Conservation (phyloP, 352 stramenopile genomes). For the Phytophthora sp. region DNA sequence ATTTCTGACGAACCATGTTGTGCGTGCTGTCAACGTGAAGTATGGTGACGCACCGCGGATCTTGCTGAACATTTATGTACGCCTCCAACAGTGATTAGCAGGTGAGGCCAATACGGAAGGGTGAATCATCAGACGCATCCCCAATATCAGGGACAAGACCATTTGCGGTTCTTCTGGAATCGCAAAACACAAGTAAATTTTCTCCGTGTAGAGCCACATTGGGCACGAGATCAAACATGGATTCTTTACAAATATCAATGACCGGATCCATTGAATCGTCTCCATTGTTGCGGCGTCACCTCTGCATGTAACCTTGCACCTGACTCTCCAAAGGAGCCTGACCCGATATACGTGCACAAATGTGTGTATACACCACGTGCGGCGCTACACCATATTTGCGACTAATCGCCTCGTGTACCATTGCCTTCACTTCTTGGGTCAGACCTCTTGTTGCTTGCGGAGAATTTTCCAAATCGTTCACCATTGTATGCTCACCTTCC, state of each 20-base stretch:
- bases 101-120: background rate
- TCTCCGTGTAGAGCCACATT: background rate
- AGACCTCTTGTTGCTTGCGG: background rate
- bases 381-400: background rate
- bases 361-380: background rate
- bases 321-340: slow-evolving; percentile 2
- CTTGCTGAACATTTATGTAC: background rate
- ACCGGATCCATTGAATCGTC: slow-evolving; percentile 4
- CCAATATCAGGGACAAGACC: background rate
- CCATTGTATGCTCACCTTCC: background rate
- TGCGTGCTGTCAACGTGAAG: slow-evolving; percentile 15
- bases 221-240: background rate
- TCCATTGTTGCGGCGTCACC: background rate
- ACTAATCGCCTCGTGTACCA: background rate
- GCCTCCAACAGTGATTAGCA: background rate
- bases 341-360: background rate
- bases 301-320: slow-evolving; percentile 8
- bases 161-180: background rate
- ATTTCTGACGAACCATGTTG: slow-evolving; percentile 5
- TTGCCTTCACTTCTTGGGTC: background rate
- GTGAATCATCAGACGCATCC: background rate
- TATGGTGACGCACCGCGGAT: slow-evolving; percentile 2
- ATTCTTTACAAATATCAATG: background rate
- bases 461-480: background rate
- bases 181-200: slow-evolving; percentile 11